Conservation (phyloP, 2,329 filamentous ascomycete species). For the Verticillium albo-atrum region DNA sequence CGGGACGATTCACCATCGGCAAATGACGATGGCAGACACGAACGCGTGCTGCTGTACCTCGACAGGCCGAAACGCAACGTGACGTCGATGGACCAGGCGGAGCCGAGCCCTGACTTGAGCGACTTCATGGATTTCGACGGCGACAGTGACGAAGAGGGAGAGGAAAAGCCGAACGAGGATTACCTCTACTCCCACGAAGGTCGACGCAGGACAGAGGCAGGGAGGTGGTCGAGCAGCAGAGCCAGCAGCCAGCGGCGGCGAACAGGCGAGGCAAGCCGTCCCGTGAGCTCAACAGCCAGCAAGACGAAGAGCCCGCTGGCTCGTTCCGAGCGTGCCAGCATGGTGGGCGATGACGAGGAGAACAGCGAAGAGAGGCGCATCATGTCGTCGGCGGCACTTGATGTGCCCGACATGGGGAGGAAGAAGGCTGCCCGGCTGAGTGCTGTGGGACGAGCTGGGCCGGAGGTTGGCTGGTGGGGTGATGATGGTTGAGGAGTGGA, state of each 20-base stretch:
- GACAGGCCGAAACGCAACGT: conserved; percentile 20
- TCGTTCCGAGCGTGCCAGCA: background rate
- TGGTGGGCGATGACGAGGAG: background rate
- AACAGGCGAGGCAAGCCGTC: background rate
- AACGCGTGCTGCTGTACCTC: conserved; percentile 25
- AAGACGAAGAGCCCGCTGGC: background rate
- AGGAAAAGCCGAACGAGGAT: conserved; percentile 8
- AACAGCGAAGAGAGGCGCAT: background rate
- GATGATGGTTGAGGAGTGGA: conserved; percentile 23
- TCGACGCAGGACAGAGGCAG: background rate
- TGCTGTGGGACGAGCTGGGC: conserved; percentile 28
- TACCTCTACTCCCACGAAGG: background rate
- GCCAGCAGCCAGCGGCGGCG: background rate
- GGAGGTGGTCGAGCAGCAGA: background rate
- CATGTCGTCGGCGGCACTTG: background rate
- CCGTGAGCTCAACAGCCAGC: background rate
- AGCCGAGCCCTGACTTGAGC: conserved; percentile 31
- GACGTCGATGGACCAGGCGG: conserved; percentile 17
- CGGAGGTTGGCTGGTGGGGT: conserved; percentile 32
- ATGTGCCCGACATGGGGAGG: conserved; percentile 15
- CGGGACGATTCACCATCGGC: background rate
- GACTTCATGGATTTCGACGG: conserved; percentile 32
- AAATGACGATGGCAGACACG: conserved; percentile 14
- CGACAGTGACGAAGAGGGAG: conserved; percentile 14
- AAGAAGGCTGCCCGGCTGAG: conserved; percentile 38